A percentile compares a stretch with the other conserved stretches of the same genome.
Conservation (phyloP, 345 rosid genomes). For the Brassica cretica region DNA sequence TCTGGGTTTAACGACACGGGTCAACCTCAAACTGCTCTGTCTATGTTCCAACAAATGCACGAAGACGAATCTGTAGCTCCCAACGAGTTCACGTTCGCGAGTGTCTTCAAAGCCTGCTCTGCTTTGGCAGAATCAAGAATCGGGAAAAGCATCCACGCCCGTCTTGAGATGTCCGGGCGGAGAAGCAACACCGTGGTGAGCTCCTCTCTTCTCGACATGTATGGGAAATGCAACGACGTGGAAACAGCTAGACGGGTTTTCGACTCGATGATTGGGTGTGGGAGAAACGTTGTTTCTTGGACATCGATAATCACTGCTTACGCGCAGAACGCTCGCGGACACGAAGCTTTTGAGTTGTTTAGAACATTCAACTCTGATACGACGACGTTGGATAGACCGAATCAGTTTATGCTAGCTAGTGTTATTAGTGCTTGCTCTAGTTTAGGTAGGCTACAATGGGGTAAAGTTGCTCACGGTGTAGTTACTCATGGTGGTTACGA, state of each 20-base stretch:
- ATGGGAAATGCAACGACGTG: slow-evolving; percentile 80
- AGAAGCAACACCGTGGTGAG: slow-evolving; percentile 55
- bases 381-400: slow-evolving; percentile 37
- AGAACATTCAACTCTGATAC: slow-evolving; percentile 43
- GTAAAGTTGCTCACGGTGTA: slow-evolving; percentile 65
- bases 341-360: slow-evolving; percentile 64
- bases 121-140: slow-evolving; percentile 45
- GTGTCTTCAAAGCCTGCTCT: slow-evolving; percentile 63
- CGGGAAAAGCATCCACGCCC: slow-evolving; percentile 63
- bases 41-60: slow-evolving; percentile 46
- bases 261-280: slow-evolving; percentile 47
- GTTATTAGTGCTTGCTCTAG: slow-evolving; percentile 71
- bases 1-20: slow-evolving; percentile 50
- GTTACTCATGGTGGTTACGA: slow-evolving; percentile 51
- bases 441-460: slow-evolving; percentile 61
- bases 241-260: slow-evolving; percentile 67
- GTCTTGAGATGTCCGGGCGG: slow-evolving; percentile 51
- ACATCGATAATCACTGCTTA: slow-evolving; percentile 69
- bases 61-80: slow-evolving; percentile 43
- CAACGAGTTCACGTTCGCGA: slow-evolving; percentile 63
- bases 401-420: slow-evolving; percentile 71
- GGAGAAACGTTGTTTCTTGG: slow-evolving; percentile 72
- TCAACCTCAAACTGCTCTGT: slow-evolving; percentile 39
- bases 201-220: slow-evolving; percentile 84
- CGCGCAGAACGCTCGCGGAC: slow-evolving; percentile 69